Conservation (phyloP, 2,329 filamentous ascomycete genomes). For the Colletotrichum navitas region DNA sequence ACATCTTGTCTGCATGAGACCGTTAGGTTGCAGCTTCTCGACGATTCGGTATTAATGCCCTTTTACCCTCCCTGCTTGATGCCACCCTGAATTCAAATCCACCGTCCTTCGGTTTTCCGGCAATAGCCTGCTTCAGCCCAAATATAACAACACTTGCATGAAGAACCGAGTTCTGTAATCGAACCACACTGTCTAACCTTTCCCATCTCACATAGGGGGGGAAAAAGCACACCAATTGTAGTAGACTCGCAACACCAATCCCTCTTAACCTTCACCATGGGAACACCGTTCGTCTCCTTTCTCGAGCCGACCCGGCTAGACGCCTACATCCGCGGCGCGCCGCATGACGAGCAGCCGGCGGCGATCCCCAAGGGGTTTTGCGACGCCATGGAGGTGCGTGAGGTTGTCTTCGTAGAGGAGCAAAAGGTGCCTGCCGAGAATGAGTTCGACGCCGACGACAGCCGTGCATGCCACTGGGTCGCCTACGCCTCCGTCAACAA, state of each 20-base stretch:
- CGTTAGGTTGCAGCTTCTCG: slow-evolving; percentile 5
- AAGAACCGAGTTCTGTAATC: slow-evolving; percentile 14
- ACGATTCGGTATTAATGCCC: background rate
- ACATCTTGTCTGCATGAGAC: slow-evolving; percentile 23
- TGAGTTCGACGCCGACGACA: slow-evolving; percentile 86
- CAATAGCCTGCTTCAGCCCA: background rate
- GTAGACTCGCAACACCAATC: background rate
- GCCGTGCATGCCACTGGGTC: slow-evolving; percentile 87
- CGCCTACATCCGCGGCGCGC: slow-evolving; percentile 57
- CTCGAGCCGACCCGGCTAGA: slow-evolving; percentile 64
- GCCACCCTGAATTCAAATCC: background rate
- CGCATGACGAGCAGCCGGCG: slow-evolving; percentile 58
- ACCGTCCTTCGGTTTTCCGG: background rate
- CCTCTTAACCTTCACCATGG: slow-evolving; percentile 51
- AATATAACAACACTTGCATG: background rate
- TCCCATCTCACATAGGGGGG: background rate
- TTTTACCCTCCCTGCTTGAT: background rate
- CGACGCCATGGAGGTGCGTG: slow-evolving; percentile 73
- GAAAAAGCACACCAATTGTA: background rate
- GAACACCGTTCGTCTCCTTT: slow-evolving; percentile 63
- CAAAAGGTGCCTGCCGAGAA: slow-evolving; percentile 71
- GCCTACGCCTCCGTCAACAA: slow-evolving; percentile 77
- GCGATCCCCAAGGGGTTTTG: slow-evolving; percentile 68
- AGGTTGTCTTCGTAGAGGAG: slow-evolving; percentile 71
- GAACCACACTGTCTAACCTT: background rate